These are phyloP conservation scores for Alopecurus myosuroides DNA, from an alignment of 176 grass and related monocot genomes.

Conservation along the genomic window DNA sequence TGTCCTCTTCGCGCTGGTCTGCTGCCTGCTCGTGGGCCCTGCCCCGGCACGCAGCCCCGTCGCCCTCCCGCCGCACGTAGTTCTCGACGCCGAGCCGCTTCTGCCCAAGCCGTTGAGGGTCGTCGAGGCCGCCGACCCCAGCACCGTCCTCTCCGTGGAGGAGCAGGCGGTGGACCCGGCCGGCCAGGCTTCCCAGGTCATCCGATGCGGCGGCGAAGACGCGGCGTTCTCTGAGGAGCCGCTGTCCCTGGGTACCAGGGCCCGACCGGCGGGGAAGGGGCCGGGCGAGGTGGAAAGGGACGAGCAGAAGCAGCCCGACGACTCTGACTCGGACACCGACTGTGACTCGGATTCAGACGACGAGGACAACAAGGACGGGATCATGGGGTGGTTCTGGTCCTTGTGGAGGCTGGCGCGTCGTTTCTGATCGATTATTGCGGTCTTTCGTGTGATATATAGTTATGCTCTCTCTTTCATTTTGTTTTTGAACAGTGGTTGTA, in stretches of 20 bases:
- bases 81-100: background rate
- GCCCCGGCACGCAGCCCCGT: slow-evolving; percentile 1
- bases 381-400: slow-evolving; percentile 41
- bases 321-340: slow-evolving; percentile 18
- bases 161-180: background rate
- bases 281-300: background rate
- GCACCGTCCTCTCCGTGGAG: background rate
- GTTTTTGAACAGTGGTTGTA: background rate
- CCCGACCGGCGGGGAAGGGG: background rate
- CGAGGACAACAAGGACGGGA: slow-evolving; percentile 16
- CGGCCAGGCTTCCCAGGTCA: background rate
- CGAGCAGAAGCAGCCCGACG: background rate
- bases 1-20: slow-evolving; percentile 1
- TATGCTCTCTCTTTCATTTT: background rate
- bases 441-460: background rate
- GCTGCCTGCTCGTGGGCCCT: slow-evolving; percentile 26
- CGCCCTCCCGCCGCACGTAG: background rate
- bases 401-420: slow-evolving; percentile 26
- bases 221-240: background rate
- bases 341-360: slow-evolving; percentile 42
- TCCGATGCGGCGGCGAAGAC: slow-evolving; percentile 16
- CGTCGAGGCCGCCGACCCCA: background rate
- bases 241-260: background rate
- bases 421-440: slow-evolving; percentile 14
- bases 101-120: background rate